A percentile compares a stretch with the other conserved stretches of the same genome.
Conservation (phyloP, 2,329 filamentous ascomycete genomes). For the Aureobasidium sp. region DNA sequence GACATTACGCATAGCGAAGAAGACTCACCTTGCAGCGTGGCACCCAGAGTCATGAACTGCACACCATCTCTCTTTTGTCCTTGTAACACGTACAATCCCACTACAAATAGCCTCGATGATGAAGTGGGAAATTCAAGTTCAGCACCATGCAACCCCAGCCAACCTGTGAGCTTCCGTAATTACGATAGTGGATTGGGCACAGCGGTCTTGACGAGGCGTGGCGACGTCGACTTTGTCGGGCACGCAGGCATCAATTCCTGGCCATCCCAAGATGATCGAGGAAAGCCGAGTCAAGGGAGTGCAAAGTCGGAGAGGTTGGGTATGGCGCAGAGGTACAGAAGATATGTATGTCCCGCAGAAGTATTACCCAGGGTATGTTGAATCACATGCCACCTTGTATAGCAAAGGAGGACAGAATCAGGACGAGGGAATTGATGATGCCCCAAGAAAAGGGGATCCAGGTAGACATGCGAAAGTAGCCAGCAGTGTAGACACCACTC, state of each 20-base stretch:
- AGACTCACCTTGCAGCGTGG: background rate
- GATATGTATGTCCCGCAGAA: background rate
- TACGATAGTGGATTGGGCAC: too few relatives aligned
- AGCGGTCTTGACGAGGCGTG: too few relatives aligned
- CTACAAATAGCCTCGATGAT: background rate
- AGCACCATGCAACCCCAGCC: background rate
- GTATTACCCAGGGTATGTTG: background rate
- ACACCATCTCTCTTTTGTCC: background rate
- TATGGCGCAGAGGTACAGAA: background rate
- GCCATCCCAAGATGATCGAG: too few relatives aligned
- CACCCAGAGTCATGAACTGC: background rate
- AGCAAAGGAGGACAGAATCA: constrained; percentile 85
- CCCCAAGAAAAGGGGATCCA: constrained; percentile 92
- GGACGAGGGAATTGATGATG: constrained; percentile 70
- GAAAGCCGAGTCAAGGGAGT: too few relatives aligned
- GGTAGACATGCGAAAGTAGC: constrained; percentile 85
- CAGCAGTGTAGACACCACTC: constrained; percentile 72
- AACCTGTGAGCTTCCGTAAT: too few relatives aligned
- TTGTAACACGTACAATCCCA: background rate
- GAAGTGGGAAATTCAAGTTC: background rate
- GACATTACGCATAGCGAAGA: background rate
- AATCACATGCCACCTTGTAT: constrained; percentile 76
- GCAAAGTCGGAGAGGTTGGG: too few relatives aligned
- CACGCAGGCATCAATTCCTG: too few relatives aligned
- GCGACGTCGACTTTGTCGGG: too few relatives aligned